Conservation (phyloP, 768 basidiomycete genomes). For the Mycena metata region DNA sequence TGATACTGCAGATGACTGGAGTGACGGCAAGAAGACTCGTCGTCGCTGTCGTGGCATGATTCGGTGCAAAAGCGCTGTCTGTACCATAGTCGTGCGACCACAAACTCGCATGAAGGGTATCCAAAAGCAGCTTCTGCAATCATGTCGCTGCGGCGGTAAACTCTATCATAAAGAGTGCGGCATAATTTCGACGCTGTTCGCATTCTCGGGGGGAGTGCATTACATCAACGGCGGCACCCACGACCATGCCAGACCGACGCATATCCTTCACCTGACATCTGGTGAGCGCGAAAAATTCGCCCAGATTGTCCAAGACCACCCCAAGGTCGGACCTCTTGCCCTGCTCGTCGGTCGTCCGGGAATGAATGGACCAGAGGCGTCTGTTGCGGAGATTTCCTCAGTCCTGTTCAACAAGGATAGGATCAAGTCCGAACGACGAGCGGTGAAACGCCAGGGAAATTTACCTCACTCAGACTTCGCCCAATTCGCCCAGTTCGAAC, state of each 20-base stretch:
- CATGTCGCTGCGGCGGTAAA: neutral
- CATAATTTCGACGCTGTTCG: neutral
- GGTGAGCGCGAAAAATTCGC: neutral
- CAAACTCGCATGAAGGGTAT: neutral
- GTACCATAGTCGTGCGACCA: constrained; percentile 39
- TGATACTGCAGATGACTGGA: constrained; percentile 22
- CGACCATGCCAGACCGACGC: constrained; percentile 2
- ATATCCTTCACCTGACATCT: neutral
- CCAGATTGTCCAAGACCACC: constrained; percentile 10
- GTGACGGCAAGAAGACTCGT: constrained; percentile 31
- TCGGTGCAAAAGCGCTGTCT: constrained; percentile 31
- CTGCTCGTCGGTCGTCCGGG: constrained; percentile 40
- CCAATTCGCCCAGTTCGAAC: constrained; percentile 25
- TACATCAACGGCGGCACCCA: constrained; percentile 5
- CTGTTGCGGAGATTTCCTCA: constrained; percentile 40
- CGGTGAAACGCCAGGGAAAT: constrained; percentile 10
- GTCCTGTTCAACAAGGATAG: constrained; percentile 37
- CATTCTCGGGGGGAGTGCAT: neutral
- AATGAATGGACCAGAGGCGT: constrained; percentile 38
- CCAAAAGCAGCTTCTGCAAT: neutral
- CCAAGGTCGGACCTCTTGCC: constrained; percentile 2
- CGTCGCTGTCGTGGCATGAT: constrained; percentile 38
- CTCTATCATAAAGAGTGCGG: neutral
- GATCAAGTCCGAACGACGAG: constrained; percentile 35
- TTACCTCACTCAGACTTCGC: neutral